Base-by-base conservation (phyloP, 2,329 filamentous ascomycete genomes). In the Didymella pinodella region DNA sequence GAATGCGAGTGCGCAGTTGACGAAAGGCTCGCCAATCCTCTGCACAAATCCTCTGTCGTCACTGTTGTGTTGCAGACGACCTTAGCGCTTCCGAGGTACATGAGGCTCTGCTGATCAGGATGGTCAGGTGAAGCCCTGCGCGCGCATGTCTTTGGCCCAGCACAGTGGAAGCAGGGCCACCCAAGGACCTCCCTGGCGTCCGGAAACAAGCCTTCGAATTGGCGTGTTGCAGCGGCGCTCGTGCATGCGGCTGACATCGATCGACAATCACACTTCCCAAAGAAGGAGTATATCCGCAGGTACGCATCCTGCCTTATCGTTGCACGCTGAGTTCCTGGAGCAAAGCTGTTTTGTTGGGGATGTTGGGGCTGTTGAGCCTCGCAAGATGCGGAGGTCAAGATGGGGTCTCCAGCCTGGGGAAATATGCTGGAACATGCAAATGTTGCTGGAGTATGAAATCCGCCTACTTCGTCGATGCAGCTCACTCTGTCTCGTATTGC, bases 161-260 rank as follows among this genome's bases (percentile, higher is more conserved):
- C 7, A 16, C 32, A n/a, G 16, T 36, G 16, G 32, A 36, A 36
- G 16, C 16, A 36, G 14, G 32, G 32, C 32, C 16, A 16, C 32
- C 32, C 32, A 36, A 36, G 16, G 32, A 36, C 32, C n/a, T n/a
- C 32, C 32, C 32, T 2, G 16, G 32, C 38, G 28, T 31, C 41
- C 50, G 50, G 56, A 49, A 54, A 54, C 46, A 54, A 46, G 40
- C 18, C 40, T 14, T 50, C 20, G 41, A 36, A 31, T 29, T 32
- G 28, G 26, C 49, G 16, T 45, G 8, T 32, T 31, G 25, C 22
- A 6, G 26, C 22, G 46, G 46, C n/a, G 38, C 50, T 54, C 49
- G 20, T 34, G 45, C 50, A 59, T 50, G 56, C 46, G 50, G 49
- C 56, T 54, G 45, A 58, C 55, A 28, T 34, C 16, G 50, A 58